Percentiles rank a stretch among this genome's conserved stretches.
Conservation (phyloP, 2,329 filamentous ascomycete genomes). For the Amauroascus verrucosus region DNA sequence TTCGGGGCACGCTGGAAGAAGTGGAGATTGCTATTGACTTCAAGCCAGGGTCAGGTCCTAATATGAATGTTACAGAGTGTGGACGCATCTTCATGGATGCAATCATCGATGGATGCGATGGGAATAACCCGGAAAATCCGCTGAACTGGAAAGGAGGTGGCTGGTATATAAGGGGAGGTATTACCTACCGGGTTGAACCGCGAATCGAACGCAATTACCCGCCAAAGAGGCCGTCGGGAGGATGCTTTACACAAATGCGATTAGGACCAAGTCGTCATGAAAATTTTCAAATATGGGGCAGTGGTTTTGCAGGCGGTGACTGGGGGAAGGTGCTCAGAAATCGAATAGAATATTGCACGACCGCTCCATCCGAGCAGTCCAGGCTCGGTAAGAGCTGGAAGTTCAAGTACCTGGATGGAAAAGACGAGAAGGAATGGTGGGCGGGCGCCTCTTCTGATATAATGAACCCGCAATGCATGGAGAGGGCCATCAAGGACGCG, state of each 20-base stretch:
- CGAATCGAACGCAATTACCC: neutral
- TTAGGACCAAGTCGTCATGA: neutral
- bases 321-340: neutral
- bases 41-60: neutral
- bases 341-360: neutral
- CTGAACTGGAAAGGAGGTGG: conserved; percentile 20
- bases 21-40: conserved; percentile 2
- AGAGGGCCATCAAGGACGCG: neutral
- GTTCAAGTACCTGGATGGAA: neutral
- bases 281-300: neutral
- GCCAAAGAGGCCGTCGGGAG: conserved; percentile 1
- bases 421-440: neutral
- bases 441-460: no score
- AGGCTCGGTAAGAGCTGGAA: neutral
- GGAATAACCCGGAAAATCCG: conserved; percentile 17
- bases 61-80: conserved; percentile 5
- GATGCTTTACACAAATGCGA: neutral
- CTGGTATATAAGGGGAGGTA: conserved; percentile 1
- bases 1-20: neutral
- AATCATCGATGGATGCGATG: conserved; percentile 18
- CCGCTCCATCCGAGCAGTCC: no score
- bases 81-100: neutral
- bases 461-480: no score
- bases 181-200: conserved; percentile 13
- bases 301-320: neutral